These are phyloP conservation scores for Trichophyton equinum DNA, from an alignment of 2,329 filamentous ascomycete species.

Conservation along the genomic window DNA sequence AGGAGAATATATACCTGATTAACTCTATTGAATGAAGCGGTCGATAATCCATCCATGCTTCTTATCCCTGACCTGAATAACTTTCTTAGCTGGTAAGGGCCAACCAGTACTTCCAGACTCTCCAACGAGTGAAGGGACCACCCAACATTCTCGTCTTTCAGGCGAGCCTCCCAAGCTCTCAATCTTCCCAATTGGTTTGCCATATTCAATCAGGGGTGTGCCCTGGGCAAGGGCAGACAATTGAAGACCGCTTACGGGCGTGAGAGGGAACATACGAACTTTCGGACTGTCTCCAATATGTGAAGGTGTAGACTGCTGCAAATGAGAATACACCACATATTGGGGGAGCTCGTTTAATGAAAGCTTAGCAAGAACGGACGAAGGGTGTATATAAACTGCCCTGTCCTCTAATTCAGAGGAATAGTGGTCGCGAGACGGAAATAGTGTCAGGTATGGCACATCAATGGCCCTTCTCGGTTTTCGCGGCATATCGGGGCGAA, in stretches of 20 bases:
- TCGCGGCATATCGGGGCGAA: conserved; percentile 51
- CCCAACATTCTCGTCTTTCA: conserved; percentile 62
- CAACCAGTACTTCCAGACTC: conserved; percentile 58
- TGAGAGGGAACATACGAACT: conserved; percentile 79
- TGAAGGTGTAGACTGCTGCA: conserved; percentile 55
- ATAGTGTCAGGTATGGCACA: conserved; percentile 77
- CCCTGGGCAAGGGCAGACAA: conserved; percentile 68
- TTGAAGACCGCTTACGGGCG: conserved; percentile 62
- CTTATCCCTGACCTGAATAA: conserved; percentile 62
- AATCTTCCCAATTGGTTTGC: conserved; percentile 83
- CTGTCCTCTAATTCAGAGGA: conserved; percentile 41
- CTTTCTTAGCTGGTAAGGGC: conserved; percentile 74
- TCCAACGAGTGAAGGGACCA: conserved; percentile 66
- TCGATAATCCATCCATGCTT: conserved; percentile 66
- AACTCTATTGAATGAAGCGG: conserved; percentile 30
- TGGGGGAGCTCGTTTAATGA: conserved; percentile 63
- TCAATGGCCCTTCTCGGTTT: conserved; percentile 80
- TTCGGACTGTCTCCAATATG: conserved; percentile 50
- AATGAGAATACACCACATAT: conserved; percentile 75
- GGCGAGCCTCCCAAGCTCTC: conserved; percentile 36
- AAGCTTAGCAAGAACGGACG: conserved; percentile 62
- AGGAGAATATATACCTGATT: neutral
- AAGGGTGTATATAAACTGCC: conserved; percentile 77
- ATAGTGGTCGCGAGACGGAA: conserved; percentile 46
- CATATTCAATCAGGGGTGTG: conserved; percentile 70